A percentile compares a stretch with the other conserved stretches of the same genome.
These are phyloP conservation scores for Ogataea trehalophila DNA, from an alignment of 805 yeast genomes.

Conservation along the genomic window DNA sequence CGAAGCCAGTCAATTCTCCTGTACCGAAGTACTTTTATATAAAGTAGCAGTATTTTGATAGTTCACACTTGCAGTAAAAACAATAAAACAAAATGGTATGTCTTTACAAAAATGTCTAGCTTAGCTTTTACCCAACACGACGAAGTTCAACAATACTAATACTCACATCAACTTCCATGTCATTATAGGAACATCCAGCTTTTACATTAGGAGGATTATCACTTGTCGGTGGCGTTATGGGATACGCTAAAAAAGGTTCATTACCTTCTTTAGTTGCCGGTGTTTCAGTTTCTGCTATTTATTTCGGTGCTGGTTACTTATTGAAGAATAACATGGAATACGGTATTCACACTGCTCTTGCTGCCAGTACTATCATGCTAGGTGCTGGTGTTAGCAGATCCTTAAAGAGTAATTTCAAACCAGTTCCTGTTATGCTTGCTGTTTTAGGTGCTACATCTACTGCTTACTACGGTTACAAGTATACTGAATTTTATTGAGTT, in stretches of 20 bases:
- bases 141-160: neutral
- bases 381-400: slow-evolving; percentile 68
- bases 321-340: slow-evolving; percentile 66
- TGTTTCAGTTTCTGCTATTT: slow-evolving; percentile 49
- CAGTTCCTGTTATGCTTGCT: slow-evolving; percentile 67
- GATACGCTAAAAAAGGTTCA: slow-evolving; percentile 54
- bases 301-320: slow-evolving; percentile 72
- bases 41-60: too few species aligned
- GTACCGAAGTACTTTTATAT: too few species aligned
- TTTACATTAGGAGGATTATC: slow-evolving; percentile 26
- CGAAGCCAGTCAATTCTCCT: too few species aligned
- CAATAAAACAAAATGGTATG: too few species aligned
- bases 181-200: slow-evolving; percentile 26
- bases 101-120: too few species aligned
- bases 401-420: slow-evolving; percentile 53
- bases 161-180: neutral
- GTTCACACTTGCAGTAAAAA: too few species aligned
- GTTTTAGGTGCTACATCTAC: slow-evolving; percentile 60
- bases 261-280: slow-evolving; percentile 82
- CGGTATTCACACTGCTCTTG: slow-evolving; percentile 79
- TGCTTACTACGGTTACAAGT: slow-evolving; percentile 68
- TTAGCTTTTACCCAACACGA: too few species aligned
- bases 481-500: slow-evolving; percentile 56
- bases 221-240: slow-evolving; percentile 30
- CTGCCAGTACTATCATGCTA: slow-evolving; percentile 59